Conservation (phyloP, 257 asterid species). For the Nicotiana sylvestris region DNA sequence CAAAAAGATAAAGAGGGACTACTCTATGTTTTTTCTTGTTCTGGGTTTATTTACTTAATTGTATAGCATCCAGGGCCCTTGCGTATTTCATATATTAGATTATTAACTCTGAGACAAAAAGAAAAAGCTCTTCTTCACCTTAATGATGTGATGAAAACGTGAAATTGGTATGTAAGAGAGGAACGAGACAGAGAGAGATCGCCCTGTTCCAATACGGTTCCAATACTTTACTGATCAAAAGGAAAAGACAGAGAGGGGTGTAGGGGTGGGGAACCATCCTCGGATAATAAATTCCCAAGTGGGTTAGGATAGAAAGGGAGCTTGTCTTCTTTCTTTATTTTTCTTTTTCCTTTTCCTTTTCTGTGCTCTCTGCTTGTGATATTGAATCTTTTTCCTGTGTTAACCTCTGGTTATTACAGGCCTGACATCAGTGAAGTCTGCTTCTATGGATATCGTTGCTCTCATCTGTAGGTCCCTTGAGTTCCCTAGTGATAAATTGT, state of each 20-base stretch:
- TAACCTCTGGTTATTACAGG: slow-evolving; percentile 34
- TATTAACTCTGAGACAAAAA: background rate
- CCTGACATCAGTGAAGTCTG: slow-evolving; percentile 42
- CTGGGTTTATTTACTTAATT: background rate
- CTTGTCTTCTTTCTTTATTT: background rate
- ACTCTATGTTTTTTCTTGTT: background rate
- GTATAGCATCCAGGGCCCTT: background rate
- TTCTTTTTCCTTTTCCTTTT: background rate
- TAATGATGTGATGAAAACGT: background rate
- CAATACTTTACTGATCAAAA: too few relatives aligned
- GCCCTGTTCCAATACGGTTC: too few relatives aligned
- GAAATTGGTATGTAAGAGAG: background rate
- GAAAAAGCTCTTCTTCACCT: background rate
- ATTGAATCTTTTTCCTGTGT: background rate
- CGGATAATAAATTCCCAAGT: background rate
- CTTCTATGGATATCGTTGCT: slow-evolving; percentile 46
- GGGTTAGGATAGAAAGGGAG: background rate
- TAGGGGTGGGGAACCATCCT: background rate
- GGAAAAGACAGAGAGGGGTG: background rate
- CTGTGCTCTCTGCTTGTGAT: background rate
- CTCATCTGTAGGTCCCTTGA: slow-evolving; percentile 45
- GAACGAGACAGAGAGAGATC: background rate
- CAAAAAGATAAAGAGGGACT: background rate
- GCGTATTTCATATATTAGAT: background rate
- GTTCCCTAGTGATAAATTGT: slow-evolving; percentile 48